These are phyloP conservation scores for Alternaria ethzedia DNA, from an alignment of 2,329 filamentous ascomycete genomes.

Conservation along the genomic window DNA sequence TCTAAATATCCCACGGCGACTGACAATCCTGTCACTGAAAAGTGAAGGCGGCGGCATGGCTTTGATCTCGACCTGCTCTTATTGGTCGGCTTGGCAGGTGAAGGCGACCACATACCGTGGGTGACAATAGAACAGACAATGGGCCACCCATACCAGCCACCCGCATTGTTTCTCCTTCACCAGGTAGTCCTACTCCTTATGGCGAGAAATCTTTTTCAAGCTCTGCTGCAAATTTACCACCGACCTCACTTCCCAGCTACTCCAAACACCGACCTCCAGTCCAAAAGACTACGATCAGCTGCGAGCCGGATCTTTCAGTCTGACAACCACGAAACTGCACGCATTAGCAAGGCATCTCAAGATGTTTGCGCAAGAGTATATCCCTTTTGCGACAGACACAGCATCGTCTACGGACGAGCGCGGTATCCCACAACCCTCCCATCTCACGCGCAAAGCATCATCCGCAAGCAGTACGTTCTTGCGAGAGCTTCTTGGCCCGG, in stretches of 20 bases:
- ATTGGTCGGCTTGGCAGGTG: constrained; percentile 2
- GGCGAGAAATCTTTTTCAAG: neutral
- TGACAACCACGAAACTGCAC: neutral
- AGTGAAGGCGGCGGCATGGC: neutral
- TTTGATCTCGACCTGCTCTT: neutral
- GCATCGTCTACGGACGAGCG: neutral
- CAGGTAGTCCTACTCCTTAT: neutral
- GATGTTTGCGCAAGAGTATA: constrained; percentile 17
- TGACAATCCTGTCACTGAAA: neutral
- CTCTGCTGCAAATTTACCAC: constrained; percentile 1
- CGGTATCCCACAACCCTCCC: constrained; percentile 6
- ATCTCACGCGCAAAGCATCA: neutral
- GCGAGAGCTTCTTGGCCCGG: constrained; percentile 17
- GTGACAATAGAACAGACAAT: constrained; percentile 13
- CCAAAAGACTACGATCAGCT: constrained; percentile 1
- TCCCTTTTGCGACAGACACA: constrained; percentile 4
- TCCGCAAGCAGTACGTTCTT: constrained; percentile 1
- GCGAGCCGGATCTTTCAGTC: neutral
- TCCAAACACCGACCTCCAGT: neutral
- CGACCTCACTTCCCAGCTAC: constrained; percentile 8
- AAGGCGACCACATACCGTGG: neutral
- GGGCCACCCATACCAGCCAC: constrained; percentile 3
- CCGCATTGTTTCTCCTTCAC: constrained; percentile 7
- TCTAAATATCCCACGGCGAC: neutral
- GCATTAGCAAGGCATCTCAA: neutral